These are phyloP conservation scores for Dioscorea cayenensis DNA, from an alignment of 116 monocot species.

Conservation along the genomic window DNA sequence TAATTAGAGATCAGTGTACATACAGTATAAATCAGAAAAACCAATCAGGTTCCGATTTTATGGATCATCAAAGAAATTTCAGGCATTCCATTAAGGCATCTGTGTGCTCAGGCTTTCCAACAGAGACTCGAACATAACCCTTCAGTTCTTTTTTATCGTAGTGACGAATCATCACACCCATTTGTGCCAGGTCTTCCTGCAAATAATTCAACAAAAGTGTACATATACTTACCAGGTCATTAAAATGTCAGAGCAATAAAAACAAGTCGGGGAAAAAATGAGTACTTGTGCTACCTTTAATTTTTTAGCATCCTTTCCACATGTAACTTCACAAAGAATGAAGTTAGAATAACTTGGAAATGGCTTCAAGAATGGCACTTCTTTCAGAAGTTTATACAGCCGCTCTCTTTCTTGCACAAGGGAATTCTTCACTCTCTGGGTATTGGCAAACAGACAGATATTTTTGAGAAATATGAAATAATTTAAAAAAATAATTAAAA, in stretches of 20 bases:
- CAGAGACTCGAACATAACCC: slow-evolving; percentile 78
- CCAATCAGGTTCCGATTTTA: too few species aligned
- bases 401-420: slow-evolving; percentile 85
- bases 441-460: not conserved
- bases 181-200: slow-evolving; percentile 92
- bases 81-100: slow-evolving; percentile 73
- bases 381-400: slow-evolving; percentile 64
- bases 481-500: too few species aligned
- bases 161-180: slow-evolving; percentile 97
- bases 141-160: slow-evolving; percentile 81
- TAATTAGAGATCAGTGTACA: too few species aligned
- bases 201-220: slow-evolving; percentile 1
- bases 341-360: slow-evolving; percentile 93
- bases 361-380: slow-evolving; percentile 79
- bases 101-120: slow-evolving; percentile 92
- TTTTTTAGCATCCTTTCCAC: slow-evolving; percentile 90
- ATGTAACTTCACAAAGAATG: slow-evolving; percentile 93
- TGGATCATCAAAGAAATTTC: slow-evolving; percentile 30
- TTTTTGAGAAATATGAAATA: not conserved
- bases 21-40: too few species aligned
- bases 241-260: not conserved
- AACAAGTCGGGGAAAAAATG: not conserved
- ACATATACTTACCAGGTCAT: not conserved
- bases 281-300: slow-evolving; percentile 49
- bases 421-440: slow-evolving; percentile 73